Evolutionary conservation across 164 flowering plant genomes (phyloP).

Genomic region (Euptelea pleiosperma): DNA sequence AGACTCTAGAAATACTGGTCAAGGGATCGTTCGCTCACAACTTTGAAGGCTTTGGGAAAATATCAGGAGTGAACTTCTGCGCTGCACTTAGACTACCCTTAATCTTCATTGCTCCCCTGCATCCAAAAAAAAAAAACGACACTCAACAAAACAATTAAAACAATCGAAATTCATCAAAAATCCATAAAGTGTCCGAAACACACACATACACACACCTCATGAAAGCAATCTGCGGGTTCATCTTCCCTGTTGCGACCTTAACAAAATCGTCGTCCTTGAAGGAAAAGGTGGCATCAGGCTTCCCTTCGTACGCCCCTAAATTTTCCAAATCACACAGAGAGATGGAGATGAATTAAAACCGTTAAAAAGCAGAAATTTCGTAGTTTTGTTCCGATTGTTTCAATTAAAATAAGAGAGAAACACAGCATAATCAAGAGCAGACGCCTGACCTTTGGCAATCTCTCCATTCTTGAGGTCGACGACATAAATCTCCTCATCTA

Average conservation of each 20-base stretch:
- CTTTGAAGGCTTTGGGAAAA: conserved; percentile 97
- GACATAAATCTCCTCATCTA: conserved; percentile 60
- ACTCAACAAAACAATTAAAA: background rate
- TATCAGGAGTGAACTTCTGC: conserved; percentile 93
- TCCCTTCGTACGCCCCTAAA: conserved; percentile 80
- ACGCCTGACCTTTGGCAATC: conserved; percentile 68
- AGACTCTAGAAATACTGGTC: no score
- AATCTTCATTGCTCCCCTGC: conserved; percentile 89
- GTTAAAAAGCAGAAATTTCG: background rate
- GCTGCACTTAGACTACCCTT: conserved; percentile 96
- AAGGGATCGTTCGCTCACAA: conserved; percentile 57
- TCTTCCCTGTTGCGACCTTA: conserved; percentile 80
- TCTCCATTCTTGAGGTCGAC: conserved; percentile 96
- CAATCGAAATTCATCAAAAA: background rate
- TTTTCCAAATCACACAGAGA: conserved; percentile 6
- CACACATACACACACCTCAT: conserved; percentile 75
- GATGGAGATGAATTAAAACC: background rate
- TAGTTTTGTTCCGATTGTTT: background rate
- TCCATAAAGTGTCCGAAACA: background rate
- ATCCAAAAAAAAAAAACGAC: conserved; percentile 2
- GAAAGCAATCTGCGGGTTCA: conserved; percentile 97
- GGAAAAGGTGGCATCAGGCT: conserved; percentile 92
- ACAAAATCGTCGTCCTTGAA: conserved; percentile 89
- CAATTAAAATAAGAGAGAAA: no score
- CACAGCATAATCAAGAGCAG: no score